Evolutionary conservation across 331 rosid species (phyloP).

Genomic region (Quercus tomentella): DNA sequence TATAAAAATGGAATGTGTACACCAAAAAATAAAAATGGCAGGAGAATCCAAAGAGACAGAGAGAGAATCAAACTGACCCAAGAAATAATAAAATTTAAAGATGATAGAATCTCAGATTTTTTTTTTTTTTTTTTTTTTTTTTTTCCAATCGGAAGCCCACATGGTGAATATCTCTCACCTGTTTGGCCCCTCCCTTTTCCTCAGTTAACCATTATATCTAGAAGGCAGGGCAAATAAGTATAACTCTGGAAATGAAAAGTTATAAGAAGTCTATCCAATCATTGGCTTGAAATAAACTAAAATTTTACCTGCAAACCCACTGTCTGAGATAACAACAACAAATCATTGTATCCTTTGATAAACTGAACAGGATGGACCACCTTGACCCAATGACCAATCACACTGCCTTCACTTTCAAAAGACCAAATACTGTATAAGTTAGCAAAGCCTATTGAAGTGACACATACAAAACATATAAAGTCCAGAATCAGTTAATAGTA

Average conservation of each 20-base stretch:
- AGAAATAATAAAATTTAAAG: background rate
- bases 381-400: slow-evolving; percentile 72
- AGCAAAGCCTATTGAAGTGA: background rate
- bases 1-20: background rate
- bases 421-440: slow-evolving; percentile 15
- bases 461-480: background rate
- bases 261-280: background rate
- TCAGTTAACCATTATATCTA: background rate
- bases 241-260: background rate
- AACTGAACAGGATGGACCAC: slow-evolving; percentile 72
- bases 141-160: background rate
- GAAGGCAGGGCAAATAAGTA: background rate
- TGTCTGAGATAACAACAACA: slow-evolving; percentile 65
- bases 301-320: slow-evolving; percentile 86
- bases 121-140: background rate
- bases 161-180: background rate
- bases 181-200: background rate
- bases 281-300: slow-evolving; percentile 3
- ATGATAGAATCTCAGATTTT: background rate
- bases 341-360: slow-evolving; percentile 71
- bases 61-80: background rate
- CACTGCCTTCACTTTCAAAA: slow-evolving; percentile 60
- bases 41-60: background rate
- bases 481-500: background rate
- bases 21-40: no score